These are phyloP conservation scores for Ailanthus altissimus DNA, from an alignment of 345 rosid species.

Conservation along the genomic window DNA sequence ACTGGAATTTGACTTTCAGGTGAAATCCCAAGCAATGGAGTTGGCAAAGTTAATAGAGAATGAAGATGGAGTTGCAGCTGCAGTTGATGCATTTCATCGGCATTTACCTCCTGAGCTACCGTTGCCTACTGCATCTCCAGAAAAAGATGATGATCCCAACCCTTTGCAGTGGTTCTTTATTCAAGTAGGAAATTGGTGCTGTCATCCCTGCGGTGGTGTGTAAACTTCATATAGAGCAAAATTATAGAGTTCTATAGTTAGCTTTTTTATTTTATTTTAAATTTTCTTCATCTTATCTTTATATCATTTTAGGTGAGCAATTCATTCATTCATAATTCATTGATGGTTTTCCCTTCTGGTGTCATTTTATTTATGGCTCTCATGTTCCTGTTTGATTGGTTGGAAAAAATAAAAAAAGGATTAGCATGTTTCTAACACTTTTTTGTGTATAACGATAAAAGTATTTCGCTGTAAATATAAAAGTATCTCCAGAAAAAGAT, in stretches of 20 bases:
- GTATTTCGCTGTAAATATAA: not conserved
- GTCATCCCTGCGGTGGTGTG: conserved; percentile 49
- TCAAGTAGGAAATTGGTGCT: conserved; percentile 68
- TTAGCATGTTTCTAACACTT: conserved; percentile 4
- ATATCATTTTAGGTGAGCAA: conserved; percentile 17
- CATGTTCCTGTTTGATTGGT: conserved; percentile 1
- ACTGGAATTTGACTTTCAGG: conserved; percentile 42
- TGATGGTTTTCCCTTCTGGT: conserved; percentile 13
- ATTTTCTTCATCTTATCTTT: conserved; percentile 12
- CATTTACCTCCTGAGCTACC: conserved; percentile 82
- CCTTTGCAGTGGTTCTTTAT: conserved; percentile 66
- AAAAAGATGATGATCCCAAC: conserved; percentile 49
- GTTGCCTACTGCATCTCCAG: conserved; percentile 38
- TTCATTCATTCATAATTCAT: conserved; percentile 60
- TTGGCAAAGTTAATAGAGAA: conserved; percentile 75
- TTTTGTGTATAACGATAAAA: conserved; percentile 15
- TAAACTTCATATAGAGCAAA: conserved; percentile 25
- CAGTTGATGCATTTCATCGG: conserved; percentile 87
- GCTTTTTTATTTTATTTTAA: not conserved
- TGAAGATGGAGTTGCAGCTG: conserved; percentile 91
- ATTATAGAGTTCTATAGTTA: conserved; percentile 24
- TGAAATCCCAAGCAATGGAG: conserved; percentile 68
- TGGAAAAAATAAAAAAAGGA: not conserved
- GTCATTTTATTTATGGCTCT: conserved; percentile 40
- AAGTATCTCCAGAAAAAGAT: no score